Evolutionary conservation across 805 yeast genomes (phyloP).

Genomic region (Candida ficus): DNA sequence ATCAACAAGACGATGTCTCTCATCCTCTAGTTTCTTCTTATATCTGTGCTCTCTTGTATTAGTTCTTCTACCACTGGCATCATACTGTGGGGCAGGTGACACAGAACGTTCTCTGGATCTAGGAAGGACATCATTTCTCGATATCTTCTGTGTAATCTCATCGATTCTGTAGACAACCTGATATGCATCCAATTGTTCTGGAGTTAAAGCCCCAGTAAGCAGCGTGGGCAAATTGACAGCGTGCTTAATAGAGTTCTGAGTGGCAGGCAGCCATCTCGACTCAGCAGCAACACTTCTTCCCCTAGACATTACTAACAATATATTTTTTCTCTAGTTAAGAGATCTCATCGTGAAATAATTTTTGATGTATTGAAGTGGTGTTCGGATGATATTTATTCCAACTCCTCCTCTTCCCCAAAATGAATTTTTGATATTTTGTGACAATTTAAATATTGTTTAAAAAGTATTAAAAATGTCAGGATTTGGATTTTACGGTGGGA

Average conservation of each 20-base stretch:
- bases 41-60: conserved; percentile 78
- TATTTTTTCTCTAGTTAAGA: no score
- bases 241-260: conserved; percentile 8
- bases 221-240: conserved; percentile 33
- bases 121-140: conserved; percentile 45
- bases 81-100: conserved; percentile 92
- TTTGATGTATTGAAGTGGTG: conserved; percentile 1
- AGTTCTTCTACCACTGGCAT: conserved; percentile 71
- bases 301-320: not conserved
- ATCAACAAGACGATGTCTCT: conserved; percentile 76
- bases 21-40: conserved; percentile 60
- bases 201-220: conserved; percentile 46
- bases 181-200: conserved; percentile 78
- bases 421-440: no score
- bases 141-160: conserved; percentile 64
- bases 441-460: no score
- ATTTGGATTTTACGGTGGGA: conserved; percentile 37
- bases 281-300: not conserved
- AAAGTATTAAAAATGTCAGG: conserved; percentile 38
- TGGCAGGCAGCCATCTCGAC: conserved; percentile 6
- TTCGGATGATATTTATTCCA: no score
- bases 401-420: no score
- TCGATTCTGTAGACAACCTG: conserved; percentile 67
- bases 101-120: conserved; percentile 53
- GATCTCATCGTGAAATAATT: not conserved